These are phyloP conservation scores for Citrus sinensis DNA, from an alignment of 345 rosid species.

Conservation along the genomic window DNA sequence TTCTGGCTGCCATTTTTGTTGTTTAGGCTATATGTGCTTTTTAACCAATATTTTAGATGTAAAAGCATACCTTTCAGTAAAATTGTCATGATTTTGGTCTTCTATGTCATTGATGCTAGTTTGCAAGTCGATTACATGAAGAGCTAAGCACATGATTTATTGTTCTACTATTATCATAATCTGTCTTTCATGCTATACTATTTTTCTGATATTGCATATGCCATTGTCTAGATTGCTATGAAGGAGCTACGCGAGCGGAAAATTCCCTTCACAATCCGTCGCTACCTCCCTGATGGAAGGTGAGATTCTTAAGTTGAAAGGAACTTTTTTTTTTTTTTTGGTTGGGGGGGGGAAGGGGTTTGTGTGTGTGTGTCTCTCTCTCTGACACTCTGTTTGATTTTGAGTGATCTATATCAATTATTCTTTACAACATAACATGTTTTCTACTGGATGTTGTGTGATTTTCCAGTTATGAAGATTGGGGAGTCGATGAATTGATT, in stretches of 20 bases:
- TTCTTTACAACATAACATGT: not conserved
- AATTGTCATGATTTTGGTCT: not conserved
- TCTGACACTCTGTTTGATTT: not conserved
- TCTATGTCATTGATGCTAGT: not conserved
- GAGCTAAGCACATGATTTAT: not conserved
- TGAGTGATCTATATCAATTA: not conserved
- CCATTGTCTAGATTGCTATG: constrained; percentile 65
- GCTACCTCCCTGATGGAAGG: constrained; percentile 87
- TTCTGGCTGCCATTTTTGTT: not conserved
- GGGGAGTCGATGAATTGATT: constrained; percentile 89
- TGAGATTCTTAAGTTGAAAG: constrained; percentile 18
- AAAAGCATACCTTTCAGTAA: not conserved
- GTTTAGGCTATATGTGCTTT: not conserved
- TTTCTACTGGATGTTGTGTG: not conserved
- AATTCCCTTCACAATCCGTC: constrained; percentile 85
- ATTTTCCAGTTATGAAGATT: constrained; percentile 62
- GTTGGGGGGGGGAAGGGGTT: too few species aligned
- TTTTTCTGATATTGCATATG: not conserved
- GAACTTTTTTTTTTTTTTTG: too few species aligned
- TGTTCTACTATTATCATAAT: not conserved
- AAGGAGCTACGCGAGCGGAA: constrained; percentile 84
- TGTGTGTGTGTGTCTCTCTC: not conserved
- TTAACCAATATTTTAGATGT: not conserved
- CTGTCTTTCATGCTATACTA: not conserved
- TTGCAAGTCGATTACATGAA: not conserved